These are phyloP conservation scores for Keithomyces neogunnii DNA, from an alignment of 2,329 filamentous ascomycete species.

Conservation along the genomic window DNA sequence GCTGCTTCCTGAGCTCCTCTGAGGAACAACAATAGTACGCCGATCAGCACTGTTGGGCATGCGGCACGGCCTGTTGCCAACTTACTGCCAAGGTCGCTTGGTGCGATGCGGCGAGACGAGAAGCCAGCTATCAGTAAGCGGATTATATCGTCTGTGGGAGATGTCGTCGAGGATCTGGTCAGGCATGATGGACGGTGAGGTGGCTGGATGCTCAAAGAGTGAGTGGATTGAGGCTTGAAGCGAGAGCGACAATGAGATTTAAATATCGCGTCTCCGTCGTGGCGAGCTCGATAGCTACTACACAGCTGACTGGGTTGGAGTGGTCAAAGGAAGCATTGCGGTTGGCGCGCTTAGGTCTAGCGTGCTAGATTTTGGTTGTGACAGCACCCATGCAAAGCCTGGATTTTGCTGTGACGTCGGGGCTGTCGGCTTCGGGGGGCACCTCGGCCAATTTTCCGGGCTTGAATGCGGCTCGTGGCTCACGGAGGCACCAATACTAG, in stretches of 20 bases:
- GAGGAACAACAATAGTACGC: not conserved
- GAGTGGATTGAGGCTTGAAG: not conserved
- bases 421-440: not conserved
- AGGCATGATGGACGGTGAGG: slow-evolving; percentile 43
- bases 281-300: not conserved
- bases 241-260: not conserved
- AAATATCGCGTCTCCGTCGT: not conserved
- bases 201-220: not conserved
- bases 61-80: slow-evolving; percentile 9
- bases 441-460: not conserved
- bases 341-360: slow-evolving; percentile 2
- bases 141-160: slow-evolving; percentile 90
- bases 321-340: not conserved
- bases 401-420: not conserved
- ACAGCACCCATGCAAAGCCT: too few relatives aligned
- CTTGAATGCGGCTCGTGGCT: too few relatives aligned
- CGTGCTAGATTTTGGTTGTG: not conserved
- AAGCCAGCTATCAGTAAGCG: slow-evolving; percentile 81
- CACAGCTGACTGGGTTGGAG: not conserved
- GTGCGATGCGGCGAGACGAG: slow-evolving; percentile 93
- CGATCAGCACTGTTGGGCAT: not conserved
- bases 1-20: slow-evolving; percentile 73
- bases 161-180: slow-evolving; percentile 86
- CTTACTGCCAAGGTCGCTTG: slow-evolving; percentile 96
- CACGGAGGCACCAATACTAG: too few relatives aligned